Base-by-base conservation (phyloP, 495 filamentous ascomycete species). In the Penicillium alfredii region DNA sequence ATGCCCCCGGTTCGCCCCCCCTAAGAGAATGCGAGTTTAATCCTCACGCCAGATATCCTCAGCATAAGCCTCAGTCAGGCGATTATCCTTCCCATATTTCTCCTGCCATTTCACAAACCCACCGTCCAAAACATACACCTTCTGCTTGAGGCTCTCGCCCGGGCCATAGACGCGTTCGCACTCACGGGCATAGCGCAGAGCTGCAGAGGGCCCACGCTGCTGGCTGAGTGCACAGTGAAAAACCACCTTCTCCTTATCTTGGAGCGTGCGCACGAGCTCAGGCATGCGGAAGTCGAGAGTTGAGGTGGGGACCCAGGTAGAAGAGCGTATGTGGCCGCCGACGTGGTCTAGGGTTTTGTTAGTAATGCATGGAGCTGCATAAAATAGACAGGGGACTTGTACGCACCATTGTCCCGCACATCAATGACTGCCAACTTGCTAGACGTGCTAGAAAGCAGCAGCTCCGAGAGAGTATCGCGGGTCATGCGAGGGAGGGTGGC, bases 161-260 rank as follows among this genome's bases (percentile, higher is more conserved):
- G 33, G 27, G 7, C 64, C 58, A 11, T 65, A 42, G 7, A 41
- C 32, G 4, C 53, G 45, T 35, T 66, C 64, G 0, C 65, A 63
- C 45, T 68, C 62, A 4, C 68, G 63, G 0, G 53, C 55, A 45
- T 72, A 70, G 3, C 59, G 60, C 9, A 71, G 47, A 4, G 68
- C 66, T 7, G 68, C 64, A 30, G 64, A 66, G 1, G 68, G 68
- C 1, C 68, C 68, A 11, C 92, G 75, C 63, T 92, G 83, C 67
- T 97, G 92, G 45, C 82, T 87, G 19, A 97, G 66, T n/a, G 85
- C 82, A 63, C 92, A 98, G 63, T 98, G 93, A 59, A 98, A 98
- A 11, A 98, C 77, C 14, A 98, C 86, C 25, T 71, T 79, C 27
- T 93, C 73, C 52, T 85, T 87, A 53, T 83, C 80, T 41, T 79